Evolutionary conservation across 805 yeast species (phyloP).

Genomic region (Metschnikowia lachancei): DNA sequence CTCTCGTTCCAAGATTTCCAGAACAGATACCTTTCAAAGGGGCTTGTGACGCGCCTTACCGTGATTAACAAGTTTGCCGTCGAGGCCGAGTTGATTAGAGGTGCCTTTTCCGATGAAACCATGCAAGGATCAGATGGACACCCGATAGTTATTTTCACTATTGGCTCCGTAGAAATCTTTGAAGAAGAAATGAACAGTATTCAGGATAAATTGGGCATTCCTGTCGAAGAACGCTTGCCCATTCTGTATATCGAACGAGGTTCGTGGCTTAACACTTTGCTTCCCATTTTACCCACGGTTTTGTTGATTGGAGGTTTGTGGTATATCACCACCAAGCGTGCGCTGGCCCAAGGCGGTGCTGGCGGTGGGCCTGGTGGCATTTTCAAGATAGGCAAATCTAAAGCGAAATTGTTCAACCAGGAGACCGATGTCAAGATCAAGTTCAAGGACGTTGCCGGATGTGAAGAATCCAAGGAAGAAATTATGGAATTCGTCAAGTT

Average conservation of each 20-base stretch:
- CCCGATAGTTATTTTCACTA: conserved; percentile 67
- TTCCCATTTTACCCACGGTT: conserved; percentile 78
- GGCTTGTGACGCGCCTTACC: conserved; percentile 67
- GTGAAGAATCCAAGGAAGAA: conserved; percentile 94
- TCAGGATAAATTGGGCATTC: conserved; percentile 68
- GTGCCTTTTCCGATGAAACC: conserved; percentile 43
- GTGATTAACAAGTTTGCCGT: conserved; percentile 75
- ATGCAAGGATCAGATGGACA: conserved; percentile 36
- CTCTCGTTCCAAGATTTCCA: conserved; percentile 80
- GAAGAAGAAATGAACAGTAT: conserved; percentile 77
- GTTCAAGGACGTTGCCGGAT: conserved; percentile 95
- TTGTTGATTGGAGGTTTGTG: conserved; percentile 76
- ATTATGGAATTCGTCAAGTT: conserved; percentile 97
- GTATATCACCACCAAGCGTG: conserved; percentile 58
- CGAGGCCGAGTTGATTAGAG: conserved; percentile 58
- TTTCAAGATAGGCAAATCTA: conserved; percentile 81
- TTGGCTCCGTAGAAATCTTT: conserved; percentile 82
- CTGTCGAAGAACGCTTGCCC: conserved; percentile 71
- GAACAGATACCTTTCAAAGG: conserved; percentile 70
- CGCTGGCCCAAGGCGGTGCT: conserved; percentile 43
- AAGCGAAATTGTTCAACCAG: conserved; percentile 86
- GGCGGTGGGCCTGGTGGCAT: conserved; percentile 78
- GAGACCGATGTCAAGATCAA: conserved; percentile 87
- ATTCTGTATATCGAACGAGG: conserved; percentile 70
- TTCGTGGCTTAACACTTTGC: conserved; percentile 56